Base-by-base conservation (phyloP, 306 rosid species). In the Inga leiocalycina region DNA sequence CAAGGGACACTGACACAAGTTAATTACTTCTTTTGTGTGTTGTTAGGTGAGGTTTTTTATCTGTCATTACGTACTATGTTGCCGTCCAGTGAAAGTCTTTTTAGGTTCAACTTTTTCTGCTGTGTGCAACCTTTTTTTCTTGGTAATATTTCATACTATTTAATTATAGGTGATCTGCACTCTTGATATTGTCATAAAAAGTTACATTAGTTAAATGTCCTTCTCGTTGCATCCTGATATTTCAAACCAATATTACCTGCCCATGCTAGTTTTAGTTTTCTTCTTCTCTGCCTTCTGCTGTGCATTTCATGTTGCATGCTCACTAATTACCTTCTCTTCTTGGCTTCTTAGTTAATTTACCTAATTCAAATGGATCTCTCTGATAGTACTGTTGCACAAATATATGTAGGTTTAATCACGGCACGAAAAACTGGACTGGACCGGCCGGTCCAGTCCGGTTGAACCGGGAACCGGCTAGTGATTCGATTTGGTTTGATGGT, bases 31-130 rank as follows among this genome's bases (percentile, higher is more conserved):
- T 64, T 71, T 45, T 37, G 45, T 80, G 81, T 45, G 44, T 11
- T 79, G 89, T 80, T 91, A 82, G 94, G 86, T 91, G 94, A 87
- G 86, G 56, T 66, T 66, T 67, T 67, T 65, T 39, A 87, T 59
- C 86, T 80, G 86, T 66, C 22, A 5, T 57, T 27, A 27, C 57
- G 74, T 76, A 62, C 68, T 24, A 62, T 62, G 69, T 61, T 70
- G 71, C 80, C 83, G 74, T 49, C 83, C 49, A 32, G 27, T 70
- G 14, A 46, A 46, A 15, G 24, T 59, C 30, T n/a, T 57, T 61
- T 39, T 27, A 8, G 6, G 34, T 65, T 14, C 71, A 8, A 34
- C 51, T 77, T 82, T 88, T 79, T 80, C 79, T 85, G 88, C 81
- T 41, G 13, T 57, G 43, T 64, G 65, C 32, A 27, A 76, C 27